Evolutionary conservation across 176 grass and related monocot genomes (phyloP).

Genomic region (Tillandsia fasciculata): DNA sequence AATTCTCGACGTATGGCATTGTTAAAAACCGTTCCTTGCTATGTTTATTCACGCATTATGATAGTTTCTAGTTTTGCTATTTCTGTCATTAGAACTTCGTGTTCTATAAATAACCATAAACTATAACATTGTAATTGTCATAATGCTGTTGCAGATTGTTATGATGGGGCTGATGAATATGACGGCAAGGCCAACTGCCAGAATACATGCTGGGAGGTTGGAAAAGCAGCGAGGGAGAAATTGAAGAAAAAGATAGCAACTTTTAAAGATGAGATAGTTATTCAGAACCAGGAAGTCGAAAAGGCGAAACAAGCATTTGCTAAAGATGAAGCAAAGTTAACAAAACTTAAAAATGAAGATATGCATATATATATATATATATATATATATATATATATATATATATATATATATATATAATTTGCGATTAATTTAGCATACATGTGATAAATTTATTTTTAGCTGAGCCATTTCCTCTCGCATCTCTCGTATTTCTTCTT

Average conservation of each 20-base stretch:
- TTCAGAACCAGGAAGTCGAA: constrained; percentile 73
- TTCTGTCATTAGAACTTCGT: not conserved
- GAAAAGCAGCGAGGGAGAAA: constrained; percentile 77
- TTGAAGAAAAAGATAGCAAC: constrained; percentile 82
- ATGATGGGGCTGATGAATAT: constrained; percentile 95
- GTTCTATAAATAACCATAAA: not conserved
- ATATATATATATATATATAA: too few relatives aligned
- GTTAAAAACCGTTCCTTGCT: not conserved
- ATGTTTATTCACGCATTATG: not conserved
- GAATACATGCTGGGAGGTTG: constrained; percentile 97
- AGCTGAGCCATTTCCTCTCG: too few relatives aligned
- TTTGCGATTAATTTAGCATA: too few relatives aligned
- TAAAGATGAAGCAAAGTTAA: constrained; percentile 69
- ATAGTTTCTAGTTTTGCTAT: not conserved
- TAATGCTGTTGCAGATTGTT: constrained; percentile 56
- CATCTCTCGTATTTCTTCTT: too few relatives aligned
- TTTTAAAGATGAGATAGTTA: constrained; percentile 59
- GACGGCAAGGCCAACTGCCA: constrained; percentile 55
- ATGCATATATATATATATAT: too few relatives aligned
- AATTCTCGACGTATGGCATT: not conserved
- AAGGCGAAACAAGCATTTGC: constrained; percentile 62
- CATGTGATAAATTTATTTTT: too few relatives aligned
- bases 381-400: too few relatives aligned
- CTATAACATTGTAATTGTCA: not conserved
- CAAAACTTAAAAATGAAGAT: constrained; percentile 72